Conservation (phyloP, 345 rosid genomes). For the thale cress (Arabidopsis thaliana) region DNA sequence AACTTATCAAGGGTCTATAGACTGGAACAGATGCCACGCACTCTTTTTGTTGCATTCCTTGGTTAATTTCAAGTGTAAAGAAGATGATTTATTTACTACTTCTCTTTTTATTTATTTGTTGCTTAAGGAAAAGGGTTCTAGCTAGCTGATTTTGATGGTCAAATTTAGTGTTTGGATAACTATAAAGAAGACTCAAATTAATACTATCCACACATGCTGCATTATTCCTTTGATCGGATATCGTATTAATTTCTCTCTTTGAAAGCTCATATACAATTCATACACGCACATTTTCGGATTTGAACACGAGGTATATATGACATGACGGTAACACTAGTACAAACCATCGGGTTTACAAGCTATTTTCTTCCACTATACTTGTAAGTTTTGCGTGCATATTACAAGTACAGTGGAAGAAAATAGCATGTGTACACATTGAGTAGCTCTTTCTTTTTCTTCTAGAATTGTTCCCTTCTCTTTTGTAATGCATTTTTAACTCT, state of each 20-base stretch:
- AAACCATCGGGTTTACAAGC: neutral
- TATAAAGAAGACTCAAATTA: no score
- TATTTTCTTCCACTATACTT: neutral
- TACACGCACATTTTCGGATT: no score
- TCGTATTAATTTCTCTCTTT: neutral
- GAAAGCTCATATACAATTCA: neutral
- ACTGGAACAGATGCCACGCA: neutral
- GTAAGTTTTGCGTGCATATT: neutral
- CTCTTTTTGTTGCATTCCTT: neutral
- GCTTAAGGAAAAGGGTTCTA: neutral
- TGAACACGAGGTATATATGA: no score
- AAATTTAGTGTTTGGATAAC: constrained; percentile 7
- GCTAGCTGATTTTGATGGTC: neutral
- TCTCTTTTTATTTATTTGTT: neutral
- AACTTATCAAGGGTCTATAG: neutral
- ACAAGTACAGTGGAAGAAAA: neutral
- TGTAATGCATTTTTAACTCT: neutral
- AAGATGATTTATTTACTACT: neutral
- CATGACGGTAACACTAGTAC: neutral
- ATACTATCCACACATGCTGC: no score
- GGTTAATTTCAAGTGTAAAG: neutral
- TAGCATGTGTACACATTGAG: neutral
- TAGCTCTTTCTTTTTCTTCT: neutral
- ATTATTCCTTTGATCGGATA: neutral
- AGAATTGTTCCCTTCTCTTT: neutral